Percentiles rank a stretch among this genome's conserved stretches.
These are phyloP conservation scores for thale cress (Arabidopsis thaliana) DNA, from an alignment of 345 rosid genomes.

Conservation along the genomic window DNA sequence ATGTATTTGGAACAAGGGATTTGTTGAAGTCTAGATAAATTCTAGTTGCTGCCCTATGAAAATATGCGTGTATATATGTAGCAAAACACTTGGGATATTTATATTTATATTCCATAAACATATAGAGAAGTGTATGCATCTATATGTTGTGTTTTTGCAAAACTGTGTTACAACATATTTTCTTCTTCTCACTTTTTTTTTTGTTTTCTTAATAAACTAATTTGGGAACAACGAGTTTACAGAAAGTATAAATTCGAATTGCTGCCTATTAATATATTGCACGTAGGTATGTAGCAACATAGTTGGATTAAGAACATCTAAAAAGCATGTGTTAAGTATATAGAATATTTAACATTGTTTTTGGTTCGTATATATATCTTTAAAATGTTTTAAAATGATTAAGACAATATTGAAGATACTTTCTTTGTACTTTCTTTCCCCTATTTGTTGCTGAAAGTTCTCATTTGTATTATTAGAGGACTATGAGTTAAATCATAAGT, in stretches of 20 bases:
- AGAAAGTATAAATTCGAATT: neutral
- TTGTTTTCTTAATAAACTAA: no score
- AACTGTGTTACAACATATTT: neutral
- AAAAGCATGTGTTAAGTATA: no score
- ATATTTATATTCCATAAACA: neutral
- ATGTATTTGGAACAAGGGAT: no score
- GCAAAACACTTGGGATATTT: no score
- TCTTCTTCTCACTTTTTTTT: neutral
- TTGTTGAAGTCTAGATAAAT: no score
- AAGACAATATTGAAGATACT: neutral
- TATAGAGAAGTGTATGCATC: neutral
- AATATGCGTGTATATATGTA: no score
- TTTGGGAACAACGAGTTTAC: neutral
- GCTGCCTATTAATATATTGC: neutral
- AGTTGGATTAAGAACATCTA: neutral
- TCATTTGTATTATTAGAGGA: conserved; percentile 14
- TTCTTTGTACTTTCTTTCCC: neutral
- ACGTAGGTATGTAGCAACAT: neutral
- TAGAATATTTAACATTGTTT: neutral
- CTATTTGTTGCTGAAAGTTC: conserved; percentile 2
- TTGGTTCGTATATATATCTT: neutral
- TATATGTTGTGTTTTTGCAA: neutral
- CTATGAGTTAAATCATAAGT: neutral
- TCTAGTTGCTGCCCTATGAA: no score
- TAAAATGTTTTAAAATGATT: neutral